These are phyloP conservation scores for Bruguiera parviflora DNA, from an alignment of 345 rosid species.

Conservation along the genomic window DNA sequence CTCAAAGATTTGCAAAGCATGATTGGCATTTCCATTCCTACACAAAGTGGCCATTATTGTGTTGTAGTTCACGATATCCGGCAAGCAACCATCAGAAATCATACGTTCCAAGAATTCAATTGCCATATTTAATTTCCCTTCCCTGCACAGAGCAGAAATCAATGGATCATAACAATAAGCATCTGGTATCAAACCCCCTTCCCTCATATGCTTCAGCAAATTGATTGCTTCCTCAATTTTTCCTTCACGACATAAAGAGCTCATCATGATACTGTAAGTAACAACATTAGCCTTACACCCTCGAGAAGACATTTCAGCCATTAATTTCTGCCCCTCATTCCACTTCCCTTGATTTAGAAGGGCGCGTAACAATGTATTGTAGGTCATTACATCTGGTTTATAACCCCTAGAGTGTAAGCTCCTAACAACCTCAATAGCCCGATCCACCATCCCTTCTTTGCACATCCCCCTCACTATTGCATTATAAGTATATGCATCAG, in stretches of 20 bases:
- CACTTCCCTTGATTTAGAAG: conserved; percentile 64
- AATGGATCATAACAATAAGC: conserved; percentile 77
- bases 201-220: conserved; percentile 53
- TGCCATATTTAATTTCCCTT: conserved; percentile 68
- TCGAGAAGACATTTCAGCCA: conserved; percentile 53
- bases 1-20: conserved; percentile 67
- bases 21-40: conserved; percentile 63
- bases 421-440: conserved; percentile 53
- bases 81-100: conserved; percentile 78
- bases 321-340: conserved; percentile 59
- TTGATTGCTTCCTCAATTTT: conserved; percentile 55
- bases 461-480: conserved; percentile 74
- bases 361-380: conserved; percentile 59
- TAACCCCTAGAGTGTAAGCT: conserved; percentile 49
- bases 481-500: conserved; percentile 67
- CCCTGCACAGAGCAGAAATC: conserved; percentile 72
- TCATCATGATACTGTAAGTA: conserved; percentile 70
- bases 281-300: conserved; percentile 62
- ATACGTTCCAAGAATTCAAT: conserved; percentile 62
- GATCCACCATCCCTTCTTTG: conserved; percentile 55
- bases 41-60: conserved; percentile 64
- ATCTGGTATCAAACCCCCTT: conserved; percentile 62
- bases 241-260: conserved; percentile 62
- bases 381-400: conserved; percentile 64
- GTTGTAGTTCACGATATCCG: conserved; percentile 80